Evolutionary conservation across 306 rosid genomes (phyloP).

Genomic region (Luffa acutangula): DNA sequence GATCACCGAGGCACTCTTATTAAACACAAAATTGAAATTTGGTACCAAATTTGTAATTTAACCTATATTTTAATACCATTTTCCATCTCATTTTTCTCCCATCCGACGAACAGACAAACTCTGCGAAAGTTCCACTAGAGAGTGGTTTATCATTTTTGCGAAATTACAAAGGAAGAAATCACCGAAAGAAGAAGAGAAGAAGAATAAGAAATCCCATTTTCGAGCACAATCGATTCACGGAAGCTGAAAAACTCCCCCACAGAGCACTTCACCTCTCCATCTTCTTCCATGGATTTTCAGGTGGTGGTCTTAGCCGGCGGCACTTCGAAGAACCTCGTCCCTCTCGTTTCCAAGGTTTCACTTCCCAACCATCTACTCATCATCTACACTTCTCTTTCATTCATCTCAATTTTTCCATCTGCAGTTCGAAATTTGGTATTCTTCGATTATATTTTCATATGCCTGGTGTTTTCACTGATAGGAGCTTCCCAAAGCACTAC

Average conservation of each 20-base stretch:
- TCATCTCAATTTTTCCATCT: background rate
- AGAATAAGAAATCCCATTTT: background rate
- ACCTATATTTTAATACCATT: no score
- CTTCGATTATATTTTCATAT: background rate
- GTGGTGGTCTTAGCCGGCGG: conserved; percentile 96
- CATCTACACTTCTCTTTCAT: background rate
- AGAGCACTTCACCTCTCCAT: conserved; percentile 3
- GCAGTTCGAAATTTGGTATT: background rate
- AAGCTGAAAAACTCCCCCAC: conserved; percentile 5
- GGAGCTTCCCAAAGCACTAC: conserved; percentile 90
- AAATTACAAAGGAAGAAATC: background rate
- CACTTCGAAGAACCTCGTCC: conserved; percentile 67
- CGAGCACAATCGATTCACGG: background rate
- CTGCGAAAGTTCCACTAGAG: background rate
- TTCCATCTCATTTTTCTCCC: background rate
- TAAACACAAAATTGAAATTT: no score
- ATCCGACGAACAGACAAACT: background rate
- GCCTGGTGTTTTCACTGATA: conserved; percentile 15
- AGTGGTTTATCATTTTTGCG: background rate
- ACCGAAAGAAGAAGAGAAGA: background rate
- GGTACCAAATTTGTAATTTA: no score
- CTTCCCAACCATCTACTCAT: background rate
- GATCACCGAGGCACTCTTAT: no score
- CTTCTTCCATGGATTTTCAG: conserved; percentile 64
- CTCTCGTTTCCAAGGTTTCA: conserved; percentile 76